These are phyloP conservation scores for Orbilia javanica DNA, from an alignment of 2,329 filamentous ascomycete species.

Conservation along the genomic window DNA sequence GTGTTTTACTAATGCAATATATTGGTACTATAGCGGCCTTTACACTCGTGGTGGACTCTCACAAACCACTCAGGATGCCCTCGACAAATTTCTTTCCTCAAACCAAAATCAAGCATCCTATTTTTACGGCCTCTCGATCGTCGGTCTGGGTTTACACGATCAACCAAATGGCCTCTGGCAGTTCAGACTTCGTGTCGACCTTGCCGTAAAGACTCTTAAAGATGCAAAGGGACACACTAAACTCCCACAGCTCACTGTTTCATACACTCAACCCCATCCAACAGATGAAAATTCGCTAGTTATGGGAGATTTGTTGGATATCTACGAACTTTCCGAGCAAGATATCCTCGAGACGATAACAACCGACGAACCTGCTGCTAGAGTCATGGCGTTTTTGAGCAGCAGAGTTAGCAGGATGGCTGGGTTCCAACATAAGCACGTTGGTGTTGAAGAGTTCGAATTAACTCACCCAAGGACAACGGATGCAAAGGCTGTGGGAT, in stretches of 20 bases:
- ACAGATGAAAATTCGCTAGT: conserved; percentile 21
- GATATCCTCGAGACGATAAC: conserved; percentile 47
- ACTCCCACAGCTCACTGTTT: conserved; percentile 45
- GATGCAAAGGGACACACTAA: conserved; percentile 52
- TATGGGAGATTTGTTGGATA: conserved; percentile 50
- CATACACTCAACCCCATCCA: conserved; percentile 45
- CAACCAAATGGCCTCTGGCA: conserved; percentile 40
- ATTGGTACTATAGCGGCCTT: conserved; percentile 27
- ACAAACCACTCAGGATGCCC: neutral
- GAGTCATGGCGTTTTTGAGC: conserved; percentile 47
- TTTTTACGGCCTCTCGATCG: conserved; percentile 46
- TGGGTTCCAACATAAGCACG: conserved; percentile 54
- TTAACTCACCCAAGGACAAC: conserved; percentile 31
- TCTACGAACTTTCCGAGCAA: conserved; percentile 49
- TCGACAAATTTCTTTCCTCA: conserved; percentile 39
- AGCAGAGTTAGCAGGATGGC: conserved; percentile 50
- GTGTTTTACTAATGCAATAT: conserved; percentile 16
- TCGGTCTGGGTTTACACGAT: conserved; percentile 39
- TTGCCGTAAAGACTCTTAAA: conserved; percentile 21
- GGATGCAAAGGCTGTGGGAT: conserved; percentile 24
- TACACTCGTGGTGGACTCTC: conserved; percentile 45
- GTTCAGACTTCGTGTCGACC: conserved; percentile 41
- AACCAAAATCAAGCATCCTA: conserved; percentile 27
- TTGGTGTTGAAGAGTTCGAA: conserved; percentile 52
- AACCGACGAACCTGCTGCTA: conserved; percentile 36